Conservation (phyloP, 2,329 filamentous ascomycete species). For the Xylariaceae sp. region DNA sequence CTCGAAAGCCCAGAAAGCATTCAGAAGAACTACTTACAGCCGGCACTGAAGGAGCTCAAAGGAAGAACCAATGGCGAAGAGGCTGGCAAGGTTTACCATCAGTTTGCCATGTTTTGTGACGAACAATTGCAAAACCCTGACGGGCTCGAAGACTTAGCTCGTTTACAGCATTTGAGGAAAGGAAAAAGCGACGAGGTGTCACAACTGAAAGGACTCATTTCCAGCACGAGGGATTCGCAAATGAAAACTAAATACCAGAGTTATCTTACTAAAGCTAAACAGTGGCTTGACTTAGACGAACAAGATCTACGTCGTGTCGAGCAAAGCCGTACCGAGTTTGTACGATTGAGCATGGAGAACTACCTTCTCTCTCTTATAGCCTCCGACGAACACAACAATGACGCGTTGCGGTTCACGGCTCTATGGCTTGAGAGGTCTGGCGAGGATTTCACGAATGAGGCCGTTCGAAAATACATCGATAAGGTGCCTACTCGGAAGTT, state of each 20-base stretch:
- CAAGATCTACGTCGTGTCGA: slow-evolving; percentile 81
- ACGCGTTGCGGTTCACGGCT: slow-evolving; percentile 88
- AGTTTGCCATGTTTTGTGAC: slow-evolving; percentile 95
- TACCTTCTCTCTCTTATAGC: slow-evolving; percentile 84
- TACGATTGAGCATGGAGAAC: slow-evolving; percentile 89
- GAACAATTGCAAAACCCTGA: slow-evolving; percentile 88
- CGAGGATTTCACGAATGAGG: slow-evolving; percentile 74
- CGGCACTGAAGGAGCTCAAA: slow-evolving; percentile 80
- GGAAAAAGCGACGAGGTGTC: slow-evolving; percentile 80
- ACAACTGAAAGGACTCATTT: slow-evolving; percentile 67
- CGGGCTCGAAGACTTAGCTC: slow-evolving; percentile 78
- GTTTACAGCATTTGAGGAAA: slow-evolving; percentile 77
- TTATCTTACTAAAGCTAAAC: slow-evolving; percentile 72
- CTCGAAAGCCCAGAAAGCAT: slow-evolving; percentile 91
- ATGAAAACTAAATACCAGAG: slow-evolving; percentile 59
- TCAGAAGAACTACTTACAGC: slow-evolving; percentile 81
- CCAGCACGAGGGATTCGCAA: slow-evolving; percentile 53
- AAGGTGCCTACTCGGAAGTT: slow-evolving; percentile 90
- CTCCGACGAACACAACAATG: slow-evolving; percentile 86
- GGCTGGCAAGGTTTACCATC: slow-evolving; percentile 87
- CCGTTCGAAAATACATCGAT: slow-evolving; percentile 70
- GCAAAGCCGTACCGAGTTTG: slow-evolving; percentile 76
- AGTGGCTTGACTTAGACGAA: slow-evolving; percentile 89
- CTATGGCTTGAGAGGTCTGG: slow-evolving; percentile 89
- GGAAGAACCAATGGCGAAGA: slow-evolving; percentile 68